Evolutionary conservation across 2,329 filamentous ascomycete species (phyloP).

Genomic region (Trichoderma citrinoviride): DNA sequence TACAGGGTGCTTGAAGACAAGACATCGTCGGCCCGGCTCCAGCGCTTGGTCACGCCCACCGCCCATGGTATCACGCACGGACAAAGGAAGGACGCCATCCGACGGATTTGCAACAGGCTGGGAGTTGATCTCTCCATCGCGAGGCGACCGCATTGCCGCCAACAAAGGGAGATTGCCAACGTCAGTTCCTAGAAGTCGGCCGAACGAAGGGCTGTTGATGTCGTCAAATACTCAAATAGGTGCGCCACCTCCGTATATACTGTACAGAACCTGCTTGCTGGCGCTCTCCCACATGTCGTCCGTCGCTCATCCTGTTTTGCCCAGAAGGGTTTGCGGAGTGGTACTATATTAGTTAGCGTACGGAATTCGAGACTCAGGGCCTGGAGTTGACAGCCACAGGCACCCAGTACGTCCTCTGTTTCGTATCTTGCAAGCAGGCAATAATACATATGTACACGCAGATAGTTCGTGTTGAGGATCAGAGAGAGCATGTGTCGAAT

Average conservation of each 20-base stretch:
- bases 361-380: conserved; percentile 10
- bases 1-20: background rate
- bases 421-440: conserved; percentile 1
- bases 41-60: conserved; percentile 10
- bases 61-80: conserved; percentile 6
- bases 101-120: background rate
- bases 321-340: conserved; percentile 11
- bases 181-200: background rate
- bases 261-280: background rate
- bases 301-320: background rate
- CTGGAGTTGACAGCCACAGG: conserved; percentile 3
- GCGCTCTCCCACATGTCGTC: background rate
- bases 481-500: background rate
- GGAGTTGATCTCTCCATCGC: conserved; percentile 6
- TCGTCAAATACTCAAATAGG: background rate
- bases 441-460: background rate
- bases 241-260: background rate
- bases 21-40: conserved; percentile 19
- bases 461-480: background rate
- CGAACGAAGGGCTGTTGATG: background rate
- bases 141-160: background rate
- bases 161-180: background rate
- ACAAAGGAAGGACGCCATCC: conserved; percentile 1
- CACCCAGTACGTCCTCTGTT: background rate
- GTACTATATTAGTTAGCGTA: conserved; percentile 16